These are phyloP conservation scores for Fusarium torreyae DNA, from an alignment of 2,329 filamentous ascomycete species.

Conservation along the genomic window DNA sequence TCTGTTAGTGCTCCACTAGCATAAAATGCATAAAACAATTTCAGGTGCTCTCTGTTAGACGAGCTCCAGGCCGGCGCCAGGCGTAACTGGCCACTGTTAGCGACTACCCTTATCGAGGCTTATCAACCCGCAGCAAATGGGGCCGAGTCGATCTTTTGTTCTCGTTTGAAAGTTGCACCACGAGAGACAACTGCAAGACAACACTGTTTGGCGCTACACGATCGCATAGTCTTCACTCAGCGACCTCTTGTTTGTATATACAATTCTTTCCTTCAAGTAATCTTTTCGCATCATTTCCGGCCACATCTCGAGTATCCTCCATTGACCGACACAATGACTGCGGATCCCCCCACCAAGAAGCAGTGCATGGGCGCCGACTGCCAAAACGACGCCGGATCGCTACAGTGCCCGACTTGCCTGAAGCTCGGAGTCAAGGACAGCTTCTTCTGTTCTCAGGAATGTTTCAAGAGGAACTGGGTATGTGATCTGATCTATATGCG, in stretches of 20 bases:
- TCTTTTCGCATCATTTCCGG: slow-evolving; percentile 1
- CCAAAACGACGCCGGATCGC: slow-evolving; percentile 84
- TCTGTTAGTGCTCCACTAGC: slow-evolving; percentile 3
- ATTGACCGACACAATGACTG: slow-evolving; percentile 58
- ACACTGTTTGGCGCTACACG: slow-evolving; percentile 12
- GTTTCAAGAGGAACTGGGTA: slow-evolving; percentile 99
- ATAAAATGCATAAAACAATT: slow-evolving; percentile 29
- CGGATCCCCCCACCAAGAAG: slow-evolving; percentile 69
- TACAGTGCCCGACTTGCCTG: slow-evolving; percentile 96
- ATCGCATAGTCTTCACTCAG: slow-evolving; percentile 10
- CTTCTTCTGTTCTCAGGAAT: slow-evolving; percentile 98
- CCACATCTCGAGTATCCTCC: background rate
- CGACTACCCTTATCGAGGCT: slow-evolving; percentile 38
- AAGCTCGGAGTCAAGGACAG: slow-evolving; percentile 90
- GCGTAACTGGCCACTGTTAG: slow-evolving; percentile 22
- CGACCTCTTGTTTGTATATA: background rate
- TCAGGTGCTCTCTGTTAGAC: slow-evolving; percentile 7
- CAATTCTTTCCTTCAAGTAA: background rate
- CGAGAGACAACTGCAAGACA: slow-evolving; percentile 22
- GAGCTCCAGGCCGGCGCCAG: slow-evolving; percentile 1
- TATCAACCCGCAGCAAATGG: slow-evolving; percentile 33
- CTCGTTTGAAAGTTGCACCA: slow-evolving; percentile 45
- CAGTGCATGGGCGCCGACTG: slow-evolving; percentile 89
- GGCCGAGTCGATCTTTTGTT: slow-evolving; percentile 41
- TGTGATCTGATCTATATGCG: slow-evolving; percentile 48